Evolutionary conservation across 257 asterid genomes (phyloP), one percentile per base, ranked within the genome.

Genomic region (Echium plantagineum): DNA sequence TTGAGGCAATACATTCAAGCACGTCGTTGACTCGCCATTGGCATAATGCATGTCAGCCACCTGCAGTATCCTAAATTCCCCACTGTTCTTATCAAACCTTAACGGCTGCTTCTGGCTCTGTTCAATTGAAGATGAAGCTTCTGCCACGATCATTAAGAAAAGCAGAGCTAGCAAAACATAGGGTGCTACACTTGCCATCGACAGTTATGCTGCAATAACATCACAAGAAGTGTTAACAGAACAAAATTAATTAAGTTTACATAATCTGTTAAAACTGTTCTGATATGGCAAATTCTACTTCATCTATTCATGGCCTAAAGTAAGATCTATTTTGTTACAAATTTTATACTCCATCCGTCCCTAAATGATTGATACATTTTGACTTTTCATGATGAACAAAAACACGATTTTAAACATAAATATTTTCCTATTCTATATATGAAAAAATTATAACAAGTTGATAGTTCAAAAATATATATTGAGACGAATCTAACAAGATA

Each of bases 11-110:
- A 90, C 89, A 59, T 90, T 86, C 66, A 59, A 57, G 79, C 97
- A 90, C 7, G 75, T 81, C 16, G 97, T 87, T 0, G 18, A 64
- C 62, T 76, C 72, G 17, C 97, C 97, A 72, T 83, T 64, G 62
- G 77, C 97, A 54, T 31, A 87, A 73, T 90, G 97, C 96, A 90
- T 90, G 61, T 90, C 97, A 21, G 97, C 96, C 59, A 90, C 96
- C 70, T 90, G 97, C 21, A 90, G 75, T 66, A 90, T 85, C 80
- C 80, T 81, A 61, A 90, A 87, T 58, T 85, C 90, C 6, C 96
- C 96, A 55, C 9, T 32, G 7, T 66, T 81, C 55, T 62, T 68
- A 70, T 79, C 78, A 71, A 90, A 90, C 52, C 82, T 79, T 72
- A 90, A 79, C 78, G 65, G 78, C 32, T 64, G 68, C 26, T 42